These are phyloP conservation scores for Zostera marina DNA, from an alignment of 116 monocot species.

Conservation along the genomic window DNA sequence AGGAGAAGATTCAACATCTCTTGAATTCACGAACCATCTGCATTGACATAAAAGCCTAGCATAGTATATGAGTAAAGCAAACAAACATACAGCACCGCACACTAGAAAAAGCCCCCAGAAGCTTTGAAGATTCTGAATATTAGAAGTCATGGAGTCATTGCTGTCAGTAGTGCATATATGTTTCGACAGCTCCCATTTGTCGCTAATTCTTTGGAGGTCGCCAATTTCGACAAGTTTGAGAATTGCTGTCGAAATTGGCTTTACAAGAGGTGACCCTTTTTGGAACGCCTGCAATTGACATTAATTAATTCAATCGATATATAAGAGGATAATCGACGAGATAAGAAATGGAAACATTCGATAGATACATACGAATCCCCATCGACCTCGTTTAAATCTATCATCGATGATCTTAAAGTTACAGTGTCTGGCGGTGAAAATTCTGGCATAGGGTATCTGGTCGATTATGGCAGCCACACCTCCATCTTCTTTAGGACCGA, in stretches of 20 bases:
- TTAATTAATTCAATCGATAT: neutral
- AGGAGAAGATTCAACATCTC: slow-evolving; percentile 4
- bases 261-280: slow-evolving; percentile 28
- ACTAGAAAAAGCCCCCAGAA: slow-evolving; percentile 47
- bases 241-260: slow-evolving; percentile 45
- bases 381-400: slow-evolving; percentile 37
- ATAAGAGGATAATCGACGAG: neutral
- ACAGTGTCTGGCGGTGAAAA: slow-evolving; percentile 23
- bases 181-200: slow-evolving; percentile 30
- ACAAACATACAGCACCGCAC: slow-evolving; percentile 26
- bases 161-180: slow-evolving; percentile 8
- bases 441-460: slow-evolving; percentile 24
- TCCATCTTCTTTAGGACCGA: slow-evolving; percentile 27
- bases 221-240: slow-evolving; percentile 35
- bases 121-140: slow-evolving; percentile 24
- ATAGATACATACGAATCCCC: slow-evolving; percentile 40
- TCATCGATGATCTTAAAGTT: slow-evolving; percentile 21
- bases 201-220: slow-evolving; percentile 43
- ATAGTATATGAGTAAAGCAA: slow-evolving; percentile 33
- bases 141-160: slow-evolving; percentile 12
- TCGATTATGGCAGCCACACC: slow-evolving; percentile 39
- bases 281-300: slow-evolving; percentile 27
- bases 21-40: slow-evolving; percentile 15
- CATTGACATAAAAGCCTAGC: slow-evolving; percentile 9
- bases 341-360: neutral